phyloP scores from a whole-genome alignment of 805 yeast species.

The Yamadazyma ubonensis region DNA sequence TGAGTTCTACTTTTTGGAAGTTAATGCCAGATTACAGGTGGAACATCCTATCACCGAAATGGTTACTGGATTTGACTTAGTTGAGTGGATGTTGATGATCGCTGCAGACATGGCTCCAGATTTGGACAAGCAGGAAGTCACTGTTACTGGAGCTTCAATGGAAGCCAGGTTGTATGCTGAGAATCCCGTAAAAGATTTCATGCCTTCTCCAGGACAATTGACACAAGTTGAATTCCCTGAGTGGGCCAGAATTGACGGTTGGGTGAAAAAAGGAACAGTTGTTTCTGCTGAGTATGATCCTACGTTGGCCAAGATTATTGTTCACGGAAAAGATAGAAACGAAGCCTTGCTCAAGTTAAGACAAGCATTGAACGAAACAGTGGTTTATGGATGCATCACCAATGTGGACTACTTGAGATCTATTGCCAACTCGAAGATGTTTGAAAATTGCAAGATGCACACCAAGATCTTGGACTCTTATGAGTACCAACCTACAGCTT shows the following conservation, averaged over 20 bases:
- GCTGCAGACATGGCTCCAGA: constrained; percentile 90
- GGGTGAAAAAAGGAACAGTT: constrained; percentile 88
- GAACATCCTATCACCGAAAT: constrained; percentile 97
- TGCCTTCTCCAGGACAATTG: constrained; percentile 95
- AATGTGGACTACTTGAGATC: constrained; percentile 87
- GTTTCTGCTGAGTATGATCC: constrained; percentile 95
- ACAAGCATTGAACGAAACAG: constrained; percentile 81
- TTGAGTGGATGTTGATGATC: constrained; percentile 93
- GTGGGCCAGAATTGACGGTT: constrained; percentile 92
- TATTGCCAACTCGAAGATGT: constrained; percentile 81
- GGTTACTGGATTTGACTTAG: constrained; percentile 92
- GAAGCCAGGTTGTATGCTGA: constrained; percentile 97
- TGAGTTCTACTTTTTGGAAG: constrained; percentile 92
- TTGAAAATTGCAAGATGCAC: constrained; percentile 76
- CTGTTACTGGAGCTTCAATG: constrained; percentile 84
- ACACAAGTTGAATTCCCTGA: constrained; percentile 81
- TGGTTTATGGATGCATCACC: constrained; percentile 83
- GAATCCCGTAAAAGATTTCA: constrained; percentile 91
- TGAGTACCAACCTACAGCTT: constrained; percentile 76
- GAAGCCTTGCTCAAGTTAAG: constrained; percentile 80
- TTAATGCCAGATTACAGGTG: constrained; percentile 93
- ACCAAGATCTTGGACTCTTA: constrained; percentile 85
- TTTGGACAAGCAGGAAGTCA: constrained; percentile 52
- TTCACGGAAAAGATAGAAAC: constrained; percentile 83
- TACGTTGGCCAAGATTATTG: constrained; percentile 92